Percentiles rank a stretch among this genome's conserved stretches.
Conservation (phyloP, 345 rosid genomes). For the Theobroma cacao region DNA sequence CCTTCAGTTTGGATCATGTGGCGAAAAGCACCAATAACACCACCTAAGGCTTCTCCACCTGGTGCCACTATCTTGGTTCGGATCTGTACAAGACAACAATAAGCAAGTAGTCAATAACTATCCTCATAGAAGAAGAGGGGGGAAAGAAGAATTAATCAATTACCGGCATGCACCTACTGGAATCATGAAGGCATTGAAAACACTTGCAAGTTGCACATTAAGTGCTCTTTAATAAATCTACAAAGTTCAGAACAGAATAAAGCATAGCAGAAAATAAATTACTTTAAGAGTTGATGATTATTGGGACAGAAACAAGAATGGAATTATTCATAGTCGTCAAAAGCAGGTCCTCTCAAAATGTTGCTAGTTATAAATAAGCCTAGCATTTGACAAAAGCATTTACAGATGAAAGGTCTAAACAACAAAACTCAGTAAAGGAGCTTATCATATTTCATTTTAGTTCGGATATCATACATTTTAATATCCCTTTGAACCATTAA, state of each 20-base stretch:
- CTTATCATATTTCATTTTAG: neutral
- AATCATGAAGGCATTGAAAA: neutral
- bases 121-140: neutral
- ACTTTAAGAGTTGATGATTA: neutral
- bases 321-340: neutral
- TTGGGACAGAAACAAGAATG: neutral
- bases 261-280: neutral
- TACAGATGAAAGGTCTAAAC: neutral
- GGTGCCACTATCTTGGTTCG: constrained; percentile 74
- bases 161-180: neutral
- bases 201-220: neutral
- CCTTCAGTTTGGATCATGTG: constrained; percentile 69
- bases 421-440: neutral
- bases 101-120: neutral
- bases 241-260: neutral
- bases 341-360: neutral
- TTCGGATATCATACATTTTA: neutral
- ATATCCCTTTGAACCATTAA: neutral
- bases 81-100: constrained; percentile 39
- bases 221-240: neutral
- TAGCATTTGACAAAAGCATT: neutral
- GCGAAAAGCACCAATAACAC: constrained; percentile 61
- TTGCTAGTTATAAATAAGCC: neutral
- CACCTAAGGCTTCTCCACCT: constrained; percentile 74
- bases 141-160: neutral